Base-by-base conservation (phyloP, 2,329 filamentous ascomycete species). In the Aspergillus sp. region DNA sequence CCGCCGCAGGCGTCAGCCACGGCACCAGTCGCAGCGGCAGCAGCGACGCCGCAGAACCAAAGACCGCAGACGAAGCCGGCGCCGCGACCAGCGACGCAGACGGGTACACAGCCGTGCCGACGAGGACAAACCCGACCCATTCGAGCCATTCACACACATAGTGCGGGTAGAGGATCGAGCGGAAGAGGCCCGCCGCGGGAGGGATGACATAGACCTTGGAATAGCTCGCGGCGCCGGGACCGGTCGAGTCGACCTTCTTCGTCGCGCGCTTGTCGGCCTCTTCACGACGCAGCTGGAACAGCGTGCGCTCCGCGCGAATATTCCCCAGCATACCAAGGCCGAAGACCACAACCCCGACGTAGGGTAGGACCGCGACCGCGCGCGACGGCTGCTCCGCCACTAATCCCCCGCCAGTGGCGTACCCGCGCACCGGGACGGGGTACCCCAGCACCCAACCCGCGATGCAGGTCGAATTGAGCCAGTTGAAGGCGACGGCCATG, bases 91-190 rank as follows among this genome's bases (percentile, higher is more conserved):
- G 30, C 11, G 49, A 32, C 40, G 51, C 20, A 42, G 19, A 42
- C 14, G 40, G 64, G 8, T 64, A 67, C 13, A 76, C 66, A 0
- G 69, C 61, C 0, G 68, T 68, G 9, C 72, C 76, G 10, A 73
- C 65, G 24, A 96, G 82, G 78, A 87, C 91, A 70, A 91, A 99
- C 0, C 94, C 94, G 3, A 82, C 71, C 94, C 94, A 99, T 78
- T 99, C 94, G 49, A 96, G 70, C 94, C 94, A 99, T 75, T 99
- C 94, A 67, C 87, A 88, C n/a, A 95, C 79, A 71, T 96, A 99
- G 70, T 99, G 94, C 60, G 94, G 91, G 71, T 87, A 96, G 53
- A 97, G 79, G 66, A 96, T 82, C 64, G 85, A 87, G 59, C 81
- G 79, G 73, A 97, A 99, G 46, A 96, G 73, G 0, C 92, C 91